These are phyloP conservation scores for Cudoniella acicularis DNA, from an alignment of 495 filamentous ascomycete species.

Conservation along the genomic window DNA sequence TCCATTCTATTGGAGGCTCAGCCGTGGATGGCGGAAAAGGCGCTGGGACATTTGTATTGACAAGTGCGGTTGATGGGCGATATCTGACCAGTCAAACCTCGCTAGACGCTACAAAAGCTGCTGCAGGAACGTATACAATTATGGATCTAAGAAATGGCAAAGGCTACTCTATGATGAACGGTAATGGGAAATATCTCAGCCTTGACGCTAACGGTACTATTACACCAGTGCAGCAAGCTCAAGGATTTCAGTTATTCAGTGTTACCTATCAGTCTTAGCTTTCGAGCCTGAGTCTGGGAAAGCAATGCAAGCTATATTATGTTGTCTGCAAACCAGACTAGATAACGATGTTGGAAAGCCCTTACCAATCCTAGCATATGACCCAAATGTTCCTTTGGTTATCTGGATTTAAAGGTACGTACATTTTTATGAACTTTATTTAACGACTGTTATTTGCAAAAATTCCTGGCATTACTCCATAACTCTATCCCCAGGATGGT, in stretches of 20 bases:
- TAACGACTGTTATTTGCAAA: too few relatives aligned
- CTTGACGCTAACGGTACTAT: not conserved
- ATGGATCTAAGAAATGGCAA: not conserved
- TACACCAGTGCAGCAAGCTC: not conserved
- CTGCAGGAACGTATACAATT: not conserved
- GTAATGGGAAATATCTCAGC: not conserved
- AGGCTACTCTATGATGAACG: not conserved
- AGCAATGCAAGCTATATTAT: too few relatives aligned
- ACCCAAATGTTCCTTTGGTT: too few relatives aligned
- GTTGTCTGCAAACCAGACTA: too few relatives aligned
- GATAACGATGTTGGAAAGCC: too few relatives aligned
- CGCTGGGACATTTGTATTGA: not conserved
- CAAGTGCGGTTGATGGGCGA: not conserved
- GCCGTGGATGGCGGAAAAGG: too few relatives aligned
- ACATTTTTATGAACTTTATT: too few relatives aligned
- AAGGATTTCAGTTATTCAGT: not conserved
- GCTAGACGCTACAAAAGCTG: not conserved
- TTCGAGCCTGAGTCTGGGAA: too few relatives aligned
- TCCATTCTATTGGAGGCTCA: conserved; percentile 25
- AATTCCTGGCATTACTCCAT: too few relatives aligned
- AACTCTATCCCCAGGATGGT: too few relatives aligned
- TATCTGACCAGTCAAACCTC: not conserved
- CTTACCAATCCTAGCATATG: too few relatives aligned
- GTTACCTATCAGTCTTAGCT: not conserved
- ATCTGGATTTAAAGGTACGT: too few relatives aligned